A percentile compares a stretch with the other conserved stretches of the same genome.
phyloP scores from a whole-genome alignment of 805 yeast species.

The Novakomyces olei region DNA sequence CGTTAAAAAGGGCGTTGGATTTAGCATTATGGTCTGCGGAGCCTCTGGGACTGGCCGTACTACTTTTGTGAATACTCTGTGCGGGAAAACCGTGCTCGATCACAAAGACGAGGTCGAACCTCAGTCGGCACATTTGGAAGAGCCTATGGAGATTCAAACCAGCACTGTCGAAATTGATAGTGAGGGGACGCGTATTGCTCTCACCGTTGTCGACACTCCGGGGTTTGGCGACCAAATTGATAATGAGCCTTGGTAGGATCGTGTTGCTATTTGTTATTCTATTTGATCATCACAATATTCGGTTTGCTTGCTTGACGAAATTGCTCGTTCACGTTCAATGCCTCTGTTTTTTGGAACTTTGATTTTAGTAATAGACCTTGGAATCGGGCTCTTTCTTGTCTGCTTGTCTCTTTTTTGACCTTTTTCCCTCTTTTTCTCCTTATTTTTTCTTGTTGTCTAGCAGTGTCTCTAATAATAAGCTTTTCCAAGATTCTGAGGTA shows the following conservation, averaged over 20 bases:
- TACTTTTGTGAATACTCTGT: conserved; percentile 47
- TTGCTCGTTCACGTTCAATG: too few relatives aligned
- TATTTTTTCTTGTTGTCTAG: too few relatives aligned
- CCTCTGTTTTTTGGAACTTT: too few relatives aligned
- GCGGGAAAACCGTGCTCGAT: conserved; percentile 27
- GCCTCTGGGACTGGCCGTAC: conserved; percentile 55
- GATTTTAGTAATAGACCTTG: too few relatives aligned
- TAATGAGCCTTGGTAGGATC: conserved; percentile 28
- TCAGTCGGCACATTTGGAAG: conserved; percentile 17
- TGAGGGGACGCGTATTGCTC: conserved; percentile 25
- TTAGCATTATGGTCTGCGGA: conserved; percentile 51
- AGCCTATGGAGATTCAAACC: conserved; percentile 24
- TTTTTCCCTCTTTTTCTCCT: too few relatives aligned
- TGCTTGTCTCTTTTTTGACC: too few relatives aligned
- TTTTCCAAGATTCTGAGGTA: conserved; percentile 31
- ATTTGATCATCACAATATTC: too few relatives aligned
- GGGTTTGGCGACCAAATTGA: conserved; percentile 63
- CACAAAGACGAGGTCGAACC: conserved; percentile 14
- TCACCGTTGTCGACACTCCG: conserved; percentile 47
- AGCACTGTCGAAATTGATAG: conserved; percentile 27
- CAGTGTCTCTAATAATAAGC: background rate
- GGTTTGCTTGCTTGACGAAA: too few relatives aligned
- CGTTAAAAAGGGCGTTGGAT: conserved; percentile 38
- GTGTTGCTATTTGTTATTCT: too few relatives aligned
- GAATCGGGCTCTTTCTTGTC: too few relatives aligned